These are phyloP conservation scores for Psilocybe azurescens DNA, from an alignment of 768 basidiomycete genomes.

Conservation along the genomic window DNA sequence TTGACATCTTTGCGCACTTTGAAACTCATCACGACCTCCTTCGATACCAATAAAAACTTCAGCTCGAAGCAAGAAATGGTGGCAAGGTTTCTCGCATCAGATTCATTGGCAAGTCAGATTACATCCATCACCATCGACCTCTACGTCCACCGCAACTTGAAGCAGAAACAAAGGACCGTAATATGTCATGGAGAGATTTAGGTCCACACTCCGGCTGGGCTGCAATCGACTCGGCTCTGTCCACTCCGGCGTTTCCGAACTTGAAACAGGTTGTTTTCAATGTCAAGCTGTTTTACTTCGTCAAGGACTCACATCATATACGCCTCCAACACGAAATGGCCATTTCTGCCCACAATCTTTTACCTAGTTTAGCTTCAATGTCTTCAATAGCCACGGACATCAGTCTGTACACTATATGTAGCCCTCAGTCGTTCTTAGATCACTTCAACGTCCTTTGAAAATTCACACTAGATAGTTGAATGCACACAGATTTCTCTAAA, in stretches of 20 bases:
- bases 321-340: not conserved
- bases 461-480: no score
- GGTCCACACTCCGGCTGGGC: not conserved
- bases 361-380: not conserved
- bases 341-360: not conserved
- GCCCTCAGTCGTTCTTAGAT: not conserved
- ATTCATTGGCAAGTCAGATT: not conserved
- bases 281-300: slow-evolving; percentile 7
- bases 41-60: not conserved
- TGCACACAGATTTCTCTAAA: no score
- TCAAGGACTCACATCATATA: not conserved
- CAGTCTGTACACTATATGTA: not conserved
- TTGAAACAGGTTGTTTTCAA: slow-evolving; percentile 1
- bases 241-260: not conserved
- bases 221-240: not conserved
- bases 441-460: not conserved
- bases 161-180: not conserved
- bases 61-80: not conserved
- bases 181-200: not conserved
- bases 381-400: not conserved
- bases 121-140: slow-evolving; percentile 1
- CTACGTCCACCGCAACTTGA: slow-evolving; percentile 4
- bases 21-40: not conserved
- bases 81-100: not conserved
- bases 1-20: not conserved